Conservation (phyloP, 768 basidiomycete species). For the Pholiota microspora region DNA sequence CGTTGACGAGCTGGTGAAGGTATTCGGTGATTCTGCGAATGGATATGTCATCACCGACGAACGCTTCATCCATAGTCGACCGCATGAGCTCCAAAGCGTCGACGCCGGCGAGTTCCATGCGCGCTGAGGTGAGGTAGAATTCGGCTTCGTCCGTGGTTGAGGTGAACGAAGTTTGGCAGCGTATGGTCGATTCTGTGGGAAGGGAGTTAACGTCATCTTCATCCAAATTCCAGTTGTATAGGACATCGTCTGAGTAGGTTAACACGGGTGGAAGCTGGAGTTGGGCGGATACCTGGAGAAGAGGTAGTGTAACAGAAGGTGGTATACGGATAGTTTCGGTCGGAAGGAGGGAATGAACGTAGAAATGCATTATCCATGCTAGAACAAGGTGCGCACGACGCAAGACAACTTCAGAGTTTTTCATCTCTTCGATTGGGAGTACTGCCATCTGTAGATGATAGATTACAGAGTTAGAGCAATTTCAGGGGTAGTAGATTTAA, state of each 20-base stretch:
- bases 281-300: constrained; percentile 64
- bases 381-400: constrained; percentile 75
- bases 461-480: too few species aligned
- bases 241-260: constrained; percentile 89
- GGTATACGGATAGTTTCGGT: constrained; percentile 63
- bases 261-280: constrained; percentile 84
- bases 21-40: constrained; percentile 62
- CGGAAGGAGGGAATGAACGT: constrained; percentile 63
- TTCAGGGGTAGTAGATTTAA: too few species aligned
- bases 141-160: constrained; percentile 76
- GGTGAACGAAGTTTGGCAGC: constrained; percentile 71
- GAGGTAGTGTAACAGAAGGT: constrained; percentile 65
- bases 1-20: constrained; percentile 60
- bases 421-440: constrained; percentile 44
- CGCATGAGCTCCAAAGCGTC: constrained; percentile 86
- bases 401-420: constrained; percentile 51
- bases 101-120: constrained; percentile 85
- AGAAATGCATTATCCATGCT: constrained; percentile 73
- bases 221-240: constrained; percentile 74
- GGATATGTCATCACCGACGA: constrained; percentile 70
- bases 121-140: constrained; percentile 84
- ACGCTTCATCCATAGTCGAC: constrained; percentile 82
- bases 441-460: constrained; percentile 44
- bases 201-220: constrained; percentile 33
- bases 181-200: constrained; percentile 59